Evolutionary conservation across 306 rosid species (phyloP), one percentile per base, ranked within the genome.

Genomic region (Erythrophleum fordii): DNA sequence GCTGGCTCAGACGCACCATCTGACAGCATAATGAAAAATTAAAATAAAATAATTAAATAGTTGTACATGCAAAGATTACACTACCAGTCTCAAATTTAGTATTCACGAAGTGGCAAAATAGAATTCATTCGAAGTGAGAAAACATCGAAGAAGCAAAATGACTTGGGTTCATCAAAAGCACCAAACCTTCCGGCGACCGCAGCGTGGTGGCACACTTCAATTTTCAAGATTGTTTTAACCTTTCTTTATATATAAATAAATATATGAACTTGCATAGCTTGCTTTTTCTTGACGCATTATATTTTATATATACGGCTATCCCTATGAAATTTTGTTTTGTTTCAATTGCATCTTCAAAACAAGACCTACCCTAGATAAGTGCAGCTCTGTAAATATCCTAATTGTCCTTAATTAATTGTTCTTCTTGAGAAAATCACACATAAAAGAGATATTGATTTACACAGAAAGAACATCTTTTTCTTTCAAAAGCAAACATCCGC

Each of bases 401-500:
- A 8, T 28, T 29, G 44, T 31, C 42, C 41, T 68, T n/a, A 60
- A 64, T 31, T 17, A 73, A 68, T 9, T 74, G 34, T 65, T 66
- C 5, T 44, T 35, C 1, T 18, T 7, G 41, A 45, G 66, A 55
- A 39, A 79, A 49, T 4, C n/a, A 68, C 16, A 31, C 53, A 41
- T 61, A 55, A 48, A 14, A 39, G 72, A 58, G 23, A 22, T n/a
- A 9, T 3, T 2, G 60, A 22, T 42, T 44, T 44, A 46, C 26
- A 64, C 45, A 68, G 81, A 77, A 53, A 75, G 81, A 53, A 77
- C 66, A 37, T 79, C 90, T 84, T 88, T 88, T 88, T 88, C 94
- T 72, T 49, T 90, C 89, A 83, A 83, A 90, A 89, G 93, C 97
- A 92, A 88, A 88, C 93, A 90, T 90, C 81, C 90, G 85, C 82